Evolutionary conservation across 2,329 filamentous ascomycete species (phyloP).

Genomic region (Zopfia rhizophila): DNA sequence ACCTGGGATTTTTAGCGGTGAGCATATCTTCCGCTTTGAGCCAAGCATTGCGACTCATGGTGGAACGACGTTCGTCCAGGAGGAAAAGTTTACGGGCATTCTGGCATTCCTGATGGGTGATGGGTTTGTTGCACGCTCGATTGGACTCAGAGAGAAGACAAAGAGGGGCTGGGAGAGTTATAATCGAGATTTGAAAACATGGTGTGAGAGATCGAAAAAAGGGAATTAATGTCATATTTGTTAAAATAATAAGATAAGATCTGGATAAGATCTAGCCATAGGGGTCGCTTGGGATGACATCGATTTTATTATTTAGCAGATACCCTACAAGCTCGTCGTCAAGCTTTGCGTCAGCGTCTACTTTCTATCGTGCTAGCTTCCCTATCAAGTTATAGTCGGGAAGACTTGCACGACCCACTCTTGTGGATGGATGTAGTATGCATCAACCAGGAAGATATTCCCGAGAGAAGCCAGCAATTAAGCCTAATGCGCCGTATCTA

Average conservation of each 20-base stretch:
- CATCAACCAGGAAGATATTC: constrained; percentile 20
- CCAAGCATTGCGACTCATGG: constrained; percentile 13
- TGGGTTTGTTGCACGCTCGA: constrained; percentile 16
- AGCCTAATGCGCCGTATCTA: constrained; percentile 23
- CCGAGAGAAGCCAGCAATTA: constrained; percentile 18
- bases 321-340: too few species aligned
- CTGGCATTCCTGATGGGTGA: constrained; percentile 28
- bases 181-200: constrained; percentile 26
- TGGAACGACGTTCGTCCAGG: constrained; percentile 31
- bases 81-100: constrained; percentile 28
- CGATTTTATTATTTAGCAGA: too few species aligned
- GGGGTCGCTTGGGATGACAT: too few species aligned
- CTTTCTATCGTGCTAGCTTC: too few species aligned
- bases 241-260: too few species aligned
- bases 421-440: too few species aligned
- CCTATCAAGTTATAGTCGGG: too few species aligned
- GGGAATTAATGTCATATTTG: too few species aligned
- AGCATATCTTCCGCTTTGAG: constrained; percentile 28
- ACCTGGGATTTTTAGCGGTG: constrained; percentile 28
- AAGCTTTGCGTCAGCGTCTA: too few species aligned
- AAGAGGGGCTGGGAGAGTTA: constrained; percentile 20
- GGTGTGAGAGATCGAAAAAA: too few species aligned
- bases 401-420: too few species aligned
- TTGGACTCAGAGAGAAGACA: constrained; percentile 25
- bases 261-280: too few species aligned